Conservation (phyloP, 108 stramenopile species). For the Cyclotella sp. region DNA sequence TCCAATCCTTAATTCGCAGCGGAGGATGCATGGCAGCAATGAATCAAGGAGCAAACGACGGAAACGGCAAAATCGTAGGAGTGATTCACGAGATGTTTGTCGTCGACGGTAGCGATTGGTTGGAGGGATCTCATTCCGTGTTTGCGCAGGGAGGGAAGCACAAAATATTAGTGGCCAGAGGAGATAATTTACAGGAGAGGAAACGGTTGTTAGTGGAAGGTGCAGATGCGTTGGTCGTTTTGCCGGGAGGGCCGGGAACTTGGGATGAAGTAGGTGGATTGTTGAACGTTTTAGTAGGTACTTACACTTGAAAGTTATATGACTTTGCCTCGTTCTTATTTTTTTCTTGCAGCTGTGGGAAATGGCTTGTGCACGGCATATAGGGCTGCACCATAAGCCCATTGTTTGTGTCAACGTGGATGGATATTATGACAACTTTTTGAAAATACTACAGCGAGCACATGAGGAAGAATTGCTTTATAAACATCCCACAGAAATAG, state of each 20-base stretch:
- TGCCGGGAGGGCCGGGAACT: conserved; percentile 96
- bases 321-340: neutral
- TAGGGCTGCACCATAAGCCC: conserved; percentile 71
- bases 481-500: conserved; percentile 69
- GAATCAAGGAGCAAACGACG: conserved; percentile 81
- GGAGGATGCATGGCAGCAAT: conserved; percentile 89
- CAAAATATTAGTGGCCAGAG: conserved; percentile 78
- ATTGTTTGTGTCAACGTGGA: conserved; percentile 90
- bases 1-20: conserved; percentile 4
- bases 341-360: conserved; percentile 71
- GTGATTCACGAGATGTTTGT: conserved; percentile 94
- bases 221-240: conserved; percentile 84
- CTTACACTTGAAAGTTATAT: too few species aligned
- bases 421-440: conserved; percentile 84
- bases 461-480: conserved; percentile 72
- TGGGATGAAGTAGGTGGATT: conserved; percentile 79
- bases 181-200: conserved; percentile 87
- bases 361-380: conserved; percentile 88
- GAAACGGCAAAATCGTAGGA: conserved; percentile 82
- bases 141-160: conserved; percentile 58
- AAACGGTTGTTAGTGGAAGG: conserved; percentile 83
- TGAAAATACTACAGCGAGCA: conserved; percentile 69
- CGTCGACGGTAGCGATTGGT: conserved; percentile 81
- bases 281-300: too few species aligned
- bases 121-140: conserved; percentile 55